Conservation (phyloP, 768 basidiomycete species). For the Rhodosporidiobolus odoratus region DNA sequence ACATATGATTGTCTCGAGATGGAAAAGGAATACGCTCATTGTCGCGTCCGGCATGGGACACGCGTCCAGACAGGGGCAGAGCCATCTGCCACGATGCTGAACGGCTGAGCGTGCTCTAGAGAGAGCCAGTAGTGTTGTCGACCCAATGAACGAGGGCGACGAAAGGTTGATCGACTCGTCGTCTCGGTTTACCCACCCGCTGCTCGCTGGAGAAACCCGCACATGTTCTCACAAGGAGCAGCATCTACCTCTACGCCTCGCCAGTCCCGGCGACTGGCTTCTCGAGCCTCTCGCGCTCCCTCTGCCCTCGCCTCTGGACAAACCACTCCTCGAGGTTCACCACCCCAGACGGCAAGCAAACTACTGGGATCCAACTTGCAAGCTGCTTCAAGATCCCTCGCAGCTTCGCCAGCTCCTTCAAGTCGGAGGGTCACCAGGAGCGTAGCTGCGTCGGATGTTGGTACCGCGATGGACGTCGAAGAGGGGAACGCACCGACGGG, state of each 20-base stretch:
- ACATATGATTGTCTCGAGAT: too few species aligned
- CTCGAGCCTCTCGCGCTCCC: conserved; percentile 5
- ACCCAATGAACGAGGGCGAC: background rate
- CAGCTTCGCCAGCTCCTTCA: conserved; percentile 10
- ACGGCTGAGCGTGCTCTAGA: too few species aligned
- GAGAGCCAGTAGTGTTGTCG: too few species aligned
- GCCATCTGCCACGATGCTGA: too few species aligned
- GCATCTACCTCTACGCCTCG: background rate
- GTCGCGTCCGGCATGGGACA: too few species aligned
- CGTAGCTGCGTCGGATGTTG: background rate
- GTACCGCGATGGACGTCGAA: conserved; percentile 21
- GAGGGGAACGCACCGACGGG: conserved; percentile 1
- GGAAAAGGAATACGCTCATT: too few species aligned
- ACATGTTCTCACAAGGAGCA: conserved; percentile 4
- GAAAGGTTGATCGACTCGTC: background rate
- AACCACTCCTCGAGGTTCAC: conserved; percentile 13
- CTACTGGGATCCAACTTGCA: conserved; percentile 9
- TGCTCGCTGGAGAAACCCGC: background rate
- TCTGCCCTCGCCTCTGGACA: background rate
- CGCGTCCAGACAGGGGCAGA: too few species aligned
- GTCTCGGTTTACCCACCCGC: background rate
- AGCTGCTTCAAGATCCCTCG: background rate
- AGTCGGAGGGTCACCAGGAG: conserved; percentile 3
- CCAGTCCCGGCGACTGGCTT: conserved; percentile 1
- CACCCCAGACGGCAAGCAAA: background rate